These are phyloP conservation scores for Blastobotrys petasosporus DNA, from an alignment of 1,139 yeast species.

Conservation along the genomic window DNA sequence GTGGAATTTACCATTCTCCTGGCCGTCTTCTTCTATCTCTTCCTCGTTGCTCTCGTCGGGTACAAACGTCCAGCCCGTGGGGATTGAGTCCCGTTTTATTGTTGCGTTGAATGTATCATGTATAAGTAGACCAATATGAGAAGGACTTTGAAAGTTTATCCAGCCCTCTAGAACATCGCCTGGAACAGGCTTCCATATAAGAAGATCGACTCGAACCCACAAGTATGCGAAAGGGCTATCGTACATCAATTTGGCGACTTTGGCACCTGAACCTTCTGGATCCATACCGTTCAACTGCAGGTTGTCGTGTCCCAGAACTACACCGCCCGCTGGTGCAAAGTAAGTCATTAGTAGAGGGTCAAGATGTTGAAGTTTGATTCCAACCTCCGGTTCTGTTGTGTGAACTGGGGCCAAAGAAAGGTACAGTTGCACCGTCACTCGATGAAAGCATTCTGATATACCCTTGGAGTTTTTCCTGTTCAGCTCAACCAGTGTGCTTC, in stretches of 20 bases:
- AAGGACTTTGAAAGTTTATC: constrained; percentile 87
- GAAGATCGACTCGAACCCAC: constrained; percentile 80
- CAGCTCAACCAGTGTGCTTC: constrained; percentile 2
- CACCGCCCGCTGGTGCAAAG: constrained; percentile 67
- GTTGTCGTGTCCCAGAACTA: constrained; percentile 72
- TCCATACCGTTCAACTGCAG: constrained; percentile 43
- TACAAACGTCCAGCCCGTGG: constrained; percentile 73
- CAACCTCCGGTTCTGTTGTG: constrained; percentile 60
- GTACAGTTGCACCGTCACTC: constrained; percentile 59
- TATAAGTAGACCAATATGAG: constrained; percentile 84
- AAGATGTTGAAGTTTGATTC: constrained; percentile 78
- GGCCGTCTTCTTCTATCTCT: constrained; percentile 18
- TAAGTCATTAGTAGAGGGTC: constrained; percentile 87
- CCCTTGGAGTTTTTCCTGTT: constrained; percentile 32
- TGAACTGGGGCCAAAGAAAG: constrained; percentile 83
- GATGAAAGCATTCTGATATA: constrained; percentile 56
- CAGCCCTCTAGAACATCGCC: constrained; percentile 85
- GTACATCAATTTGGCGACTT: constrained; percentile 62
- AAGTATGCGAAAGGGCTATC: constrained; percentile 85
- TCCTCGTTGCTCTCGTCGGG: constrained; percentile 67
- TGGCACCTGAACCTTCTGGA: constrained; percentile 25
- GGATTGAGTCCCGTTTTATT: constrained; percentile 77
- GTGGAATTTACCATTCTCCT: constrained; percentile 19
- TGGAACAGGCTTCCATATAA: constrained; percentile 82
- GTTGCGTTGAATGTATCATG: constrained; percentile 95